phyloP scores from a whole-genome alignment of 1,284 basidiomycete species.

The Ceratorhiza oryzae-sativae region DNA sequence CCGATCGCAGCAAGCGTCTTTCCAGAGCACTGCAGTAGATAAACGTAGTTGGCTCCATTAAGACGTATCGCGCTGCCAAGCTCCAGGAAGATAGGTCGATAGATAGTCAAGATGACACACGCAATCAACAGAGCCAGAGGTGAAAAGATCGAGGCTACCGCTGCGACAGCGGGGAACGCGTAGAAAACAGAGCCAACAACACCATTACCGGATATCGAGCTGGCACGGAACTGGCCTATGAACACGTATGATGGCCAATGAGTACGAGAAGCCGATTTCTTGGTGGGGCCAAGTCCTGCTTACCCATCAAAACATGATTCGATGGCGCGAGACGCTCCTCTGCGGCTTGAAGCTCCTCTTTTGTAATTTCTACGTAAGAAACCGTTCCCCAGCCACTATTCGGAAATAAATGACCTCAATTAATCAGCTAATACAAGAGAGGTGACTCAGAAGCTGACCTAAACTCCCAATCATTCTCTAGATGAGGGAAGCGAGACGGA shows the following conservation, averaged over 20 bases:
- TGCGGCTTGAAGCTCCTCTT: slow-evolving; percentile 48
- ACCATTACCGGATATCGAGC: slow-evolving; percentile 70
- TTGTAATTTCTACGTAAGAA: slow-evolving; percentile 55
- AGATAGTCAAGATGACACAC: slow-evolving; percentile 65
- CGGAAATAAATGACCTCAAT: background rate
- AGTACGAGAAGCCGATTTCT: background rate
- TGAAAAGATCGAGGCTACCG: slow-evolving; percentile 65
- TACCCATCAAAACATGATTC: slow-evolving; percentile 50
- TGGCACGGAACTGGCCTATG: slow-evolving; percentile 64
- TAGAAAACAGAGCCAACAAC: slow-evolving; percentile 75
- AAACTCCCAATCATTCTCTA: slow-evolving; percentile 70
- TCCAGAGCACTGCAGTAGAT: slow-evolving; percentile 67
- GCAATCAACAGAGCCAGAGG: slow-evolving; percentile 70
- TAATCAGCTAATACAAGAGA: background rate
- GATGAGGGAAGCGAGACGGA: slow-evolving; percentile 67
- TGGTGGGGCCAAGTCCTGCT: background rate
- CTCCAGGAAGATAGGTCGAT: slow-evolving; percentile 75
- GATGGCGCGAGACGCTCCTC: slow-evolving; percentile 50
- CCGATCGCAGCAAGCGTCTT: slow-evolving; percentile 66
- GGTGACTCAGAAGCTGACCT: slow-evolving; percentile 47
- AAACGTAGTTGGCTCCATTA: slow-evolving; percentile 72
- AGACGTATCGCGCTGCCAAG: slow-evolving; percentile 69
- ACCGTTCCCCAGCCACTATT: slow-evolving; percentile 62
- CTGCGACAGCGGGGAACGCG: slow-evolving; percentile 68
- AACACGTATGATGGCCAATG: background rate